Conservation (phyloP, 768 basidiomycete species). For the Rhizopogon sp. region DNA sequence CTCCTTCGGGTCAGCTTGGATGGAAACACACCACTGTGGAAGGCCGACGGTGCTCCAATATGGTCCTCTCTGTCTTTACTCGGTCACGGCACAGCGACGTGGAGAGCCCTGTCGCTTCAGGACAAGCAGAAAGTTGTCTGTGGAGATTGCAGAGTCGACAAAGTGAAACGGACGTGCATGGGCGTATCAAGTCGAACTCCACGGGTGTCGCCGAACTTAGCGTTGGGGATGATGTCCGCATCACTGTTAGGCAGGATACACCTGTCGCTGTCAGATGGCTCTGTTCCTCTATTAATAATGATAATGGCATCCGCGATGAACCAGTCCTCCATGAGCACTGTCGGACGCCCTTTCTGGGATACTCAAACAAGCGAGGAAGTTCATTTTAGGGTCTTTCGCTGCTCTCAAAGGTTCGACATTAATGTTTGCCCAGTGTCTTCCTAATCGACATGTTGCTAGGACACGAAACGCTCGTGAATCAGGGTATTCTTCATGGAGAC, state of each 20-base stretch:
- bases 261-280: too few species aligned
- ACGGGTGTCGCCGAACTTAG: not conserved
- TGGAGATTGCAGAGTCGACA: not conserved
- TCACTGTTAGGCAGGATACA: not conserved
- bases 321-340: conserved; percentile 12
- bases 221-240: not conserved
- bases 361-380: not conserved
- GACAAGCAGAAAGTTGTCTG: not conserved
- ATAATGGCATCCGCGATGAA: too few species aligned
- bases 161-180: not conserved
- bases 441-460: not conserved
- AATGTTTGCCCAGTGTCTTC: too few species aligned
- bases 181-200: not conserved
- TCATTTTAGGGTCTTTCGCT: not conserved
- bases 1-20: not conserved
- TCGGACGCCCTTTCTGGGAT: conserved; percentile 15
- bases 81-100: not conserved
- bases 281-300: too few species aligned
- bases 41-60: not conserved
- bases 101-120: not conserved
- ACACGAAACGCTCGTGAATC: not conserved
- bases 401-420: not conserved
- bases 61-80: not conserved
- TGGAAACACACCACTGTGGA: not conserved
- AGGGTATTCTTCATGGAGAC: not conserved